Evolutionary conservation across 495 filamentous ascomycete species (phyloP), one percentile per base, ranked within the genome.

Genomic region (Aspergillus carlsbadensis): DNA sequence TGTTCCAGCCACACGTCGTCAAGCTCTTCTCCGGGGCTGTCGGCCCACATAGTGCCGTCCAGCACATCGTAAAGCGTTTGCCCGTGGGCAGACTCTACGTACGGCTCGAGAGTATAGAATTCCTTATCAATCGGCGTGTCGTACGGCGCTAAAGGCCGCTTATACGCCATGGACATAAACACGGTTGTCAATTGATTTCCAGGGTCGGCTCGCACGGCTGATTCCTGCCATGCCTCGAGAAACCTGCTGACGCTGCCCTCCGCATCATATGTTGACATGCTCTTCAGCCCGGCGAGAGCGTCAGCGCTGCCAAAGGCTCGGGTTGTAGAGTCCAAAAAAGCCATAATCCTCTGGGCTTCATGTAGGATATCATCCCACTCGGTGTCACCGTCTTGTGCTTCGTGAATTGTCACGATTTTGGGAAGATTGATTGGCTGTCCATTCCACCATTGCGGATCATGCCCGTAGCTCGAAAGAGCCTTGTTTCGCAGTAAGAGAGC

Each of bases 281-380:
- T 56, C 39, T 69, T 70, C 17, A 87, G 57, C 40, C 69, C 70
- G 21, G 75, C 70, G 33, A 90, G 66, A 11, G 70, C 71, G 60
- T 92, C 89, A 14, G 78, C 78, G 52, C 87, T 90, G 6, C 88
- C 92, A 68, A 95, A 97, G n/a, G 86, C 82, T 39, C 92, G 84
- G 6, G 86, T 79, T 11, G 92, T 90, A 17, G 68, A 72, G 58
- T 95, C 89, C 31, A 96, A 76, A 62, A 97, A 96, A 18, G 91
- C 91, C 72, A 96, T 83, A n/a, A 96, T 63, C 21, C 92, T 85
- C 65, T 96, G 91, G 35, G 70, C 62, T 57, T 80, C 75, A 53
- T 76, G 59, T 31, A 81, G 67, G 6, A 81, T 74, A 13, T 84
- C 79, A 17, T 78, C 72, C 63, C 71, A 76, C 6, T 78, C 65